Evolutionary conservation across 768 basidiomycete species (phyloP).

Genomic region (Pisolithus microcarpus): DNA sequence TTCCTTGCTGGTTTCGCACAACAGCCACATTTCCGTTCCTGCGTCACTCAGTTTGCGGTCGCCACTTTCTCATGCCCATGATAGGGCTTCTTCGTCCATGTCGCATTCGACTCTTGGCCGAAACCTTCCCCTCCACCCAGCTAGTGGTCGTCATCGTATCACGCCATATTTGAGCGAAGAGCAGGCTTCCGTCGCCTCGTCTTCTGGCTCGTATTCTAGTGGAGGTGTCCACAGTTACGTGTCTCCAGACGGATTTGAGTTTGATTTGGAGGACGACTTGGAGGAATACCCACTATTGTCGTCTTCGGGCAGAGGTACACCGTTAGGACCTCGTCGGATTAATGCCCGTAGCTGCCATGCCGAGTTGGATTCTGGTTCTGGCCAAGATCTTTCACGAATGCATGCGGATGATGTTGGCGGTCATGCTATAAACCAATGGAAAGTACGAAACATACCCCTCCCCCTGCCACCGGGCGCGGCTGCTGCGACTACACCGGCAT

Average conservation of each 20-base stretch:
- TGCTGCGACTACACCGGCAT: slow-evolving; percentile 14
- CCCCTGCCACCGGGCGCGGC: slow-evolving; percentile 27
- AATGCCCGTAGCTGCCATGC: slow-evolving; percentile 53
- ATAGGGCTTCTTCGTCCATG: slow-evolving; percentile 30
- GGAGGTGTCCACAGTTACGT: slow-evolving; percentile 33
- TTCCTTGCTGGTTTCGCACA: slow-evolving; percentile 40
- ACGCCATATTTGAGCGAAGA: slow-evolving; percentile 37
- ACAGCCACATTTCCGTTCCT: slow-evolving; percentile 37
- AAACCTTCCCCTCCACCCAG: slow-evolving; percentile 27
- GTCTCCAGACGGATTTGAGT: slow-evolving; percentile 62
- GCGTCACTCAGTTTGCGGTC: slow-evolving; percentile 28
- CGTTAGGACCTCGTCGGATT: slow-evolving; percentile 51
- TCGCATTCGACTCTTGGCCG: slow-evolving; percentile 25
- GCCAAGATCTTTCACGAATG: slow-evolving; percentile 52
- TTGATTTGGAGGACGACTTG: slow-evolving; percentile 66
- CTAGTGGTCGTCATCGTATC: slow-evolving; percentile 28
- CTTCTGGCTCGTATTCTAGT: slow-evolving; percentile 25
- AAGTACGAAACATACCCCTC: slow-evolving; percentile 40
- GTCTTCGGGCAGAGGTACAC: slow-evolving; percentile 69
- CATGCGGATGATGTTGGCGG: slow-evolving; percentile 66
- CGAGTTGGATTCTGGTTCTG: slow-evolving; percentile 44
- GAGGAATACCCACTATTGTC: slow-evolving; percentile 63
- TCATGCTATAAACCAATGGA: slow-evolving; percentile 58
- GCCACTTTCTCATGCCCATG: slow-evolving; percentile 30
- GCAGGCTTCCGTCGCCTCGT: slow-evolving; percentile 24